These are phyloP conservation scores for Aspergillus ochraceus DNA, from an alignment of 2,329 filamentous ascomycete species.

Conservation along the genomic window DNA sequence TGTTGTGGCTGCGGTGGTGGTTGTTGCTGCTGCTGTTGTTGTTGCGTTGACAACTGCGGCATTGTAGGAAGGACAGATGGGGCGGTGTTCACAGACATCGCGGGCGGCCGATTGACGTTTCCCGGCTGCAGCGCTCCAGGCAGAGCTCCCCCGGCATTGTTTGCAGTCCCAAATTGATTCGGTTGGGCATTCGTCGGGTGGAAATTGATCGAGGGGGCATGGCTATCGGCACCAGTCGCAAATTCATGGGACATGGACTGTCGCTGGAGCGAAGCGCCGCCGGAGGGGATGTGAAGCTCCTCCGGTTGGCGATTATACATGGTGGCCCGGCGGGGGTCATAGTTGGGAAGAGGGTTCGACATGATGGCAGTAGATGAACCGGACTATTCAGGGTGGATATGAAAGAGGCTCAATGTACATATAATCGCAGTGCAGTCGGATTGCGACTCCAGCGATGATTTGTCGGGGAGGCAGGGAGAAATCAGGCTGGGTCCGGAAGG, in stretches of 20 bases:
- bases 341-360: conserved; percentile 49
- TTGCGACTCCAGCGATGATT: not conserved
- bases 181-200: conserved; percentile 56
- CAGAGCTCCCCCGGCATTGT: conserved; percentile 44
- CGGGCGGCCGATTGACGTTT: conserved; percentile 51
- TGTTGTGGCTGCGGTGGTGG: conserved; percentile 15
- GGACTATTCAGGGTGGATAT: not conserved
- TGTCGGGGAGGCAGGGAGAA: not conserved
- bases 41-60: conserved; percentile 46
- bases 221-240: conserved; percentile 50
- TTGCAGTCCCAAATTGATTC: conserved; percentile 47
- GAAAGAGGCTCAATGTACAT: not conserved
- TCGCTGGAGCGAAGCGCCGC: conserved; percentile 40
- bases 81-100: conserved; percentile 57
- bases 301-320: conserved; percentile 53
- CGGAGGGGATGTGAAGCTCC: conserved; percentile 55
- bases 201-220: conserved; percentile 58
- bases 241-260: conserved; percentile 49
- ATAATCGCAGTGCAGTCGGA: not conserved
- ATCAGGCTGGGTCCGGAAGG: not conserved
- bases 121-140: conserved; percentile 64
- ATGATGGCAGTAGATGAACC: conserved; percentile 29
- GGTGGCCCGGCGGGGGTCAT: conserved; percentile 52
- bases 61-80: conserved; percentile 59
- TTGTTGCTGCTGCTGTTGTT: conserved; percentile 10